Evolutionary conservation across 441 rosid genomes (phyloP), one percentile per base, ranked within the genome.

Genomic region (Erodium moschatum): DNA sequence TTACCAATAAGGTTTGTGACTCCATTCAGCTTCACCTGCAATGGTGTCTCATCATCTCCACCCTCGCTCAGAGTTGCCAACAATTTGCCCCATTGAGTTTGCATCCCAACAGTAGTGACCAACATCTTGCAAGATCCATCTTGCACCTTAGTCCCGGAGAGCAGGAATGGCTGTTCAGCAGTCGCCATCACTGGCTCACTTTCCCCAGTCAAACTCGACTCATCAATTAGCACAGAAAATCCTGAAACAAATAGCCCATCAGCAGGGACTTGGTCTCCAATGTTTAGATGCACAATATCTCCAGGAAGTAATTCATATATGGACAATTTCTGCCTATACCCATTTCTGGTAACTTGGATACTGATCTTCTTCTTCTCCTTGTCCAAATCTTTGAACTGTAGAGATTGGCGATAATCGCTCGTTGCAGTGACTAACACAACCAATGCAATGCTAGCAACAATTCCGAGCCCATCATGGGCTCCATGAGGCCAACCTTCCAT

Each of bases 191-290:
- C 62, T 19, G 62, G 62, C 1, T 56, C 62, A 56, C 62, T 56
- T 19, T 56, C 62, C 27, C 62, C 62, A 7, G 62, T 56, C 8
- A 56, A 7, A 19, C 62, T 56, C 2, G 62, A 56, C 62, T 56
- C 62, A 18, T 56, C 62, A 18, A 56, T 56, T 1, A 56, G 27
- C 62, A 56, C 62, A 1, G 62, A 56, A 8, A 56, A 56, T 19
- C 62, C 62, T 2, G 27, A 19, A 18, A 56, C 62, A 56, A 56
- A 56, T 18, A 56, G 62, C 19, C 62, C 62, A 56, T 56, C 62
- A 56, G 62, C 62, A 19, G 62, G 62, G 4, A 56, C 62, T 56
- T 56, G 62, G 62, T 56, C 62, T 56, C 62, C 62, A 56, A 56
- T 56, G 62, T 56, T 56, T 4, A 56, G 27, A 19, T 56, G 62